Base-by-base conservation (phyloP, 2,329 filamentous ascomycete genomes). In the Phyllosticta citribraziliensis region DNA sequence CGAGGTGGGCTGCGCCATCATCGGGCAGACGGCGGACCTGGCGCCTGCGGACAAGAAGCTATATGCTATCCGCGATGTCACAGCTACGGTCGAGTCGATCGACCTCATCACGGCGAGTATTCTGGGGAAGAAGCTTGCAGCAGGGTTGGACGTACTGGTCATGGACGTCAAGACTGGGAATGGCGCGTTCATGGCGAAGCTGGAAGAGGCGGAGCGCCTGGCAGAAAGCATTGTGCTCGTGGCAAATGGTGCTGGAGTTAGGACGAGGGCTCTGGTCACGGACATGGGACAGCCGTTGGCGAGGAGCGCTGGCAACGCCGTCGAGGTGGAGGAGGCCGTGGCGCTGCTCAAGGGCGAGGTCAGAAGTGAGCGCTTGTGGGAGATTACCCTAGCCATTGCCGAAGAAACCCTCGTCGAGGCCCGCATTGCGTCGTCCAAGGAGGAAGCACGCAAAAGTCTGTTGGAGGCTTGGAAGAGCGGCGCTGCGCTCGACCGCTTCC, bases 111-210 rank as follows among this genome's bases (percentile, higher is more conserved):
- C 60, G 1, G 60, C 60, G 11, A 50, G 30, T 52, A 62, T 62
- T 17, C 35, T 62, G 51, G 60, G 55, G 2, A 62, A 62, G 60
- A 62, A 62, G 56, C 52, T 62, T 6, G 60, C 60, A 2, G 60
- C 60, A 14, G 60, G 60, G 2, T 52, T 62, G 24, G 60, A 62
- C 35, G 60, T 62, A n/a, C 35, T 62, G 51, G 30, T 62, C 14
- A 62, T 62, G 60, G 60, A 62, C 24, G 60, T 62, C 33, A 62
- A 62, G 55, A 62, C 56, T 33, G 60, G 60, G 9, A 62, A 40
- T n/a, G 60, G 60, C 33, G 60, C 60, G 6, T 62, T 62, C 55
- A 62, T 62, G 60, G 56, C 60, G 3, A 35, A 9, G 51, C 11
- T n/a, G 11, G 55, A 57, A 19, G 55, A 35, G 51, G 60, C 60